phyloP scores from a whole-genome alignment of 192 early-diverging fungal species.

The Rhizophagus clarus region DNA sequence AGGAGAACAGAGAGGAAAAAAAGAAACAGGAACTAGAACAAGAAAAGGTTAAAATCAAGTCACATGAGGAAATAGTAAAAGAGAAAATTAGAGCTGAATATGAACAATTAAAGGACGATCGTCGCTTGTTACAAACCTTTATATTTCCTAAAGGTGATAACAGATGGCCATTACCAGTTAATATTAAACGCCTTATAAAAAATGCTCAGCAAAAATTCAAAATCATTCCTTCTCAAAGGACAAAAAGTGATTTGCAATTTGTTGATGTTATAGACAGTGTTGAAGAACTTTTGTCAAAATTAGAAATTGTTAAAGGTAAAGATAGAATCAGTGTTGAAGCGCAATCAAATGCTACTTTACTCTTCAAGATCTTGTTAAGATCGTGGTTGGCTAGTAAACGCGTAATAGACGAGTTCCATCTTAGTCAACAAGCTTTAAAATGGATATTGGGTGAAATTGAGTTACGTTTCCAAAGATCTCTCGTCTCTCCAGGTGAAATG shows the following conservation, averaged over 20 bases:
- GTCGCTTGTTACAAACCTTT: constrained; percentile 71
- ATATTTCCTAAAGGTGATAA: constrained; percentile 79
- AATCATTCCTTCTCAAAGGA: constrained; percentile 42
- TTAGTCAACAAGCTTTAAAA: constrained; percentile 87
- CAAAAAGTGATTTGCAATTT: constrained; percentile 36
- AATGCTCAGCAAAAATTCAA: constrained; percentile 91
- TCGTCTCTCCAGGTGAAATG: constrained; percentile 97
- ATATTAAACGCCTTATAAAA: constrained; percentile 84
- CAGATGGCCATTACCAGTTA: constrained; percentile 88
- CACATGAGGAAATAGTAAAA: constrained; percentile 25
- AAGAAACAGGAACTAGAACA: constrained; percentile 30
- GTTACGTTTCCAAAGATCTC: constrained; percentile 84
- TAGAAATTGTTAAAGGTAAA: constrained; percentile 83
- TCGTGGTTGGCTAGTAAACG: constrained; percentile 81
- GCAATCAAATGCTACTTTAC: constrained; percentile 89
- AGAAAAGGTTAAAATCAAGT: not conserved
- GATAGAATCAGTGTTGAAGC: constrained; percentile 85
- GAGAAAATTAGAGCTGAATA: constrained; percentile 57
- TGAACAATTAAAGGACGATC: constrained; percentile 74
- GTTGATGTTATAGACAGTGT: constrained; percentile 46
- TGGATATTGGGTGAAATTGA: constrained; percentile 95
- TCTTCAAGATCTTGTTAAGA: constrained; percentile 84
- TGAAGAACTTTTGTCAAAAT: constrained; percentile 39
- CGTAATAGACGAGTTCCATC: constrained; percentile 89
- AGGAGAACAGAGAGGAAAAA: constrained; percentile 33